phyloP scores from a whole-genome alignment of 768 basidiomycete genomes.

The Lentinus tigrinus region DNA sequence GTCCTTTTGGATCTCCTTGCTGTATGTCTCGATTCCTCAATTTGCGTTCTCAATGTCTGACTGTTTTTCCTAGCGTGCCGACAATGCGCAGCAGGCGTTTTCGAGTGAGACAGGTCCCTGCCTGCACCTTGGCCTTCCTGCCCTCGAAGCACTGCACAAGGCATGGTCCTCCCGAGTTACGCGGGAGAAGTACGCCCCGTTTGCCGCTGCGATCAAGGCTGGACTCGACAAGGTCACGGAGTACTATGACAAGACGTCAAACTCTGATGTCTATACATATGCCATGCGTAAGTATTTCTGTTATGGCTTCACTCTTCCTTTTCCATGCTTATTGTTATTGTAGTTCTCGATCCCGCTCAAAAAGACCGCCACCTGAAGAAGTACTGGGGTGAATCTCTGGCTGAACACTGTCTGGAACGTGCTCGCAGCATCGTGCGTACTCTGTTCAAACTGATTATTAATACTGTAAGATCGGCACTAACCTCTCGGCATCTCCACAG shows the following conservation, averaged over 20 bases:
- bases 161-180: slow-evolving; percentile 21
- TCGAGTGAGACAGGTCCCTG: slow-evolving; percentile 27
- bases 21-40: slow-evolving; percentile 17
- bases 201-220: slow-evolving; percentile 24
- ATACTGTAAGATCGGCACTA: too few relatives aligned
- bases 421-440: slow-evolving; percentile 15
- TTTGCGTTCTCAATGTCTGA: background rate
- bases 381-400: slow-evolving; percentile 11
- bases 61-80: slow-evolving; percentile 24
- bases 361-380: slow-evolving; percentile 19
- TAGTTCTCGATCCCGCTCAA: slow-evolving; percentile 19
- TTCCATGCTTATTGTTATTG: background rate
- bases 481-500: background rate
- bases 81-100: slow-evolving; percentile 32
- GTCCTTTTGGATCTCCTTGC: slow-evolving; percentile 20
- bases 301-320: background rate
- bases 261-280: slow-evolving; percentile 32
- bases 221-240: slow-evolving; percentile 32
- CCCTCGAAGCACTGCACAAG: slow-evolving; percentile 27
- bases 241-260: slow-evolving; percentile 34
- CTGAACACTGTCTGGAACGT: background rate
- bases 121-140: slow-evolving; percentile 30
- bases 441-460: too few relatives aligned
- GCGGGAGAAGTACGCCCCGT: slow-evolving; percentile 19
- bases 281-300: slow-evolving; percentile 35